phyloP scores from a whole-genome alignment of 805 yeast species.

The Wickerhamiella alocasiicola region DNA sequence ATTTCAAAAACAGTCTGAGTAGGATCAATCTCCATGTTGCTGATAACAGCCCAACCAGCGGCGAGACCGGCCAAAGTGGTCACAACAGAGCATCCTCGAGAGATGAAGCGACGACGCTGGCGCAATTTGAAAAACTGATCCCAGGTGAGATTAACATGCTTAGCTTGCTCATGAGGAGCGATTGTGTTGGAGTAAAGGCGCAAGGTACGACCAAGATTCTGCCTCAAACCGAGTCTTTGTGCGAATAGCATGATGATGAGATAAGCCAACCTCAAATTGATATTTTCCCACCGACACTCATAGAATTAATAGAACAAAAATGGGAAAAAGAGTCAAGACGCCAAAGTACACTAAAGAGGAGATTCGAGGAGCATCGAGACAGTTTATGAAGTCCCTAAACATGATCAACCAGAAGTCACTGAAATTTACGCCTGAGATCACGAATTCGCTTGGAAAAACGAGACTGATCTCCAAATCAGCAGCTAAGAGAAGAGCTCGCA shows the following conservation, averaged over 20 bases:
- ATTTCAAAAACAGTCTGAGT: slow-evolving; percentile 77
- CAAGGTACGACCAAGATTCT: slow-evolving; percentile 1
- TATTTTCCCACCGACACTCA: too few relatives aligned
- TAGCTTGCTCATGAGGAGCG: slow-evolving; percentile 3
- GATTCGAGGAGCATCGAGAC: slow-evolving; percentile 19
- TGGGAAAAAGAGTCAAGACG: slow-evolving; percentile 9
- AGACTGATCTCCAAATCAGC: slow-evolving; percentile 19
- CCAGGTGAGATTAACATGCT: slow-evolving; percentile 38
- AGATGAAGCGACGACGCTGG: slow-evolving; percentile 59
- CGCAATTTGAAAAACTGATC: slow-evolving; percentile 64
- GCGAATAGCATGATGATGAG: slow-evolving; percentile 1
- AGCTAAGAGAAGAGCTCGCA: slow-evolving; percentile 18
- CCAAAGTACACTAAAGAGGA: slow-evolving; percentile 20
- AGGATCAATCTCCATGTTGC: slow-evolving; percentile 76
- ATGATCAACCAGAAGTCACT: slow-evolving; percentile 13
- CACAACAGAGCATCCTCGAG: slow-evolving; percentile 51
- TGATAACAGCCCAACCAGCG: slow-evolving; percentile 60
- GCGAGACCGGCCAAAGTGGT: slow-evolving; percentile 57
- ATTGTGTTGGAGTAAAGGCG: slow-evolving; percentile 2
- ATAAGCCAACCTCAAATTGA: too few relatives aligned
- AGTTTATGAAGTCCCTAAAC: slow-evolving; percentile 22
- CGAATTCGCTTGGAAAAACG: slow-evolving; percentile 17
- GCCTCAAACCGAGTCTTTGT: slow-evolving; percentile 1
- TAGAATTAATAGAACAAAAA: neutral
- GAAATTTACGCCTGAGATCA: slow-evolving; percentile 15